Percentiles rank a stretch among this genome's conserved stretches.
phyloP scores from a whole-genome alignment of 331 rosid genomes.

The Acacia pycnantha region DNA sequence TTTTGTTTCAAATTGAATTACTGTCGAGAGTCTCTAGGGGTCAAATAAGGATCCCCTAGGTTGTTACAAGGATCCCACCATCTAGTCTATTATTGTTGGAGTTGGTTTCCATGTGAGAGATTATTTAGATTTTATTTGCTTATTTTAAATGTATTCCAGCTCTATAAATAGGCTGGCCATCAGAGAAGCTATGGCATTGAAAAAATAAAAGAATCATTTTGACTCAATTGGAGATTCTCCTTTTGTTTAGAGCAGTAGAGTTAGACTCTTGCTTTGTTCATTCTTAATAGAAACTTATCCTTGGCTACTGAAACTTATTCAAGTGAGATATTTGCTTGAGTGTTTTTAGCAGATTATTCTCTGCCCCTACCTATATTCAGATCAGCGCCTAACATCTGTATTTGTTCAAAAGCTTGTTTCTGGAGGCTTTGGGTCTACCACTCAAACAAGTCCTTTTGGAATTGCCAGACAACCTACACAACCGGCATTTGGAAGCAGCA shows the following conservation, averaged over 20 bases:
- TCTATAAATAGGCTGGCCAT: not conserved
- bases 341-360: not conserved
- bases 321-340: not conserved
- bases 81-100: no score
- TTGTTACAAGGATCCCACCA: not conserved
- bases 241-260: not conserved
- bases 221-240: not conserved
- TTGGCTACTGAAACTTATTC: not conserved
- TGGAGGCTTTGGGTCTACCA: slow-evolving; percentile 84
- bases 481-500: slow-evolving; percentile 76
- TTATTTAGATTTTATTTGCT: not conserved
- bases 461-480: slow-evolving; percentile 68
- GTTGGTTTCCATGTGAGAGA: not conserved
- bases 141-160: no score
- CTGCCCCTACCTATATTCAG: not conserved
- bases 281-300: not conserved
- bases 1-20: not conserved
- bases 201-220: not conserved
- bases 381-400: no score
- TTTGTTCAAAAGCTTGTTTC: slow-evolving; percentile 86
- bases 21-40: not conserved
- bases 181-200: not conserved
- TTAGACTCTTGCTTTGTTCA: not conserved
- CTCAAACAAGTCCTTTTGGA: slow-evolving; percentile 83
- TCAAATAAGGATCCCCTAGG: not conserved